phyloP scores from a whole-genome alignment of 2,329 filamentous ascomycete species.

The Fusarium concolor region DNA sequence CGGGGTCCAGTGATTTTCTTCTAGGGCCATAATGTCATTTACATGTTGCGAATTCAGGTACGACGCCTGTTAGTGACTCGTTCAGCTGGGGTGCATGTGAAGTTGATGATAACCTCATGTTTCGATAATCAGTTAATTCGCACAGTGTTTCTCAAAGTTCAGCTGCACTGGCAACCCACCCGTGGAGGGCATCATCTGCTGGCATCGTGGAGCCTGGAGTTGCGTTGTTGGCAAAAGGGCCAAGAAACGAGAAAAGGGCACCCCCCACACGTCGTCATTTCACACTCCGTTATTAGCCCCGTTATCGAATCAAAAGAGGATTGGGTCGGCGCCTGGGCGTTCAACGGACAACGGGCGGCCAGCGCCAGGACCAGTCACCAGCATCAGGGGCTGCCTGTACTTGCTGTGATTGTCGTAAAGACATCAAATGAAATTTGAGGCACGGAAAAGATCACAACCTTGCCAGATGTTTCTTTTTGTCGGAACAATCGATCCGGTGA shows the following conservation, averaged over 20 bases:
- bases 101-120: constrained; percentile 24
- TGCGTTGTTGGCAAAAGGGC: constrained; percentile 39
- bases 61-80: no score
- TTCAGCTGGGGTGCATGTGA: background rate
- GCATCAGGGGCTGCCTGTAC: constrained; percentile 16
- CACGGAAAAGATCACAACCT: background rate
- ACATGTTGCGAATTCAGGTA: no score
- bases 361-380: constrained; percentile 28
- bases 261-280: constrained; percentile 48
- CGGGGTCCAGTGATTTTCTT: constrained; percentile 9
- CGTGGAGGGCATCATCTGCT: constrained; percentile 17
- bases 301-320: constrained; percentile 46
- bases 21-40: background rate
- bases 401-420: background rate
- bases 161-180: constrained; percentile 47
- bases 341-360: constrained; percentile 37
- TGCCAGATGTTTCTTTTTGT: background rate
- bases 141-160: constrained; percentile 39
- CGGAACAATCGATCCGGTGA: constrained; percentile 12
- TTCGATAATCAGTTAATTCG: constrained; percentile 22
- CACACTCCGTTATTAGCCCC: constrained; percentile 45
- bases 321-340: constrained; percentile 37
- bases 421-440: background rate
- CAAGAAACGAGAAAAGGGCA: constrained; percentile 38
- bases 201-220: constrained; percentile 31